Conservation (phyloP, 306 rosid genomes). For the Quercus agrifolia region DNA sequence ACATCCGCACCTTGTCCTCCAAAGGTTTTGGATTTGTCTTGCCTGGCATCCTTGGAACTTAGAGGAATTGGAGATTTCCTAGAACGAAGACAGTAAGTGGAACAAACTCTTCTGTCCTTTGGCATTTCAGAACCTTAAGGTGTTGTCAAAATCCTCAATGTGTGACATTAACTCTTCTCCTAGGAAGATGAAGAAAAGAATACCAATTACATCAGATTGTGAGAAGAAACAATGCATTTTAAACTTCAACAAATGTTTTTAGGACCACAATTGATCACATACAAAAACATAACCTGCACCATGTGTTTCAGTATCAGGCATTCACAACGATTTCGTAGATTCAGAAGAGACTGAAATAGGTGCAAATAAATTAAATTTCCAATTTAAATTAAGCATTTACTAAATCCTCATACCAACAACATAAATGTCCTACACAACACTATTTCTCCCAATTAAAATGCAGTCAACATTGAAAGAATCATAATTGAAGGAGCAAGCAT, state of each 20-base stretch:
- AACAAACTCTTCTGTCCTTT: conserved; percentile 17
- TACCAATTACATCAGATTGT: neutral
- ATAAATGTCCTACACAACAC: neutral
- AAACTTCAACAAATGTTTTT: neutral
- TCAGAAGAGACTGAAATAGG: neutral
- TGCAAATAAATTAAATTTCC: neutral
- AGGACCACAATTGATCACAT: neutral
- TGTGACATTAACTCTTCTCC: neutral
- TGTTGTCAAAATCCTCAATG: neutral
- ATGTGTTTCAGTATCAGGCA: neutral
- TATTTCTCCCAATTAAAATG: neutral
- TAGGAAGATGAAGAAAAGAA: neutral
- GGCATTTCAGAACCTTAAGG: neutral
- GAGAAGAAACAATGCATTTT: neutral
- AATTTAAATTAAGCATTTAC: neutral
- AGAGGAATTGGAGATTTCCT: neutral
- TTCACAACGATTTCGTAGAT: neutral
- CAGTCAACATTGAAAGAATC: neutral
- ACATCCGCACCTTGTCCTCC: neutral
- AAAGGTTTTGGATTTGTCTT: neutral
- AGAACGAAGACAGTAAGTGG: neutral
- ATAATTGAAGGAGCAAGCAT: neutral
- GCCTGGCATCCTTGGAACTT: neutral
- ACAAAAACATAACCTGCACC: neutral
- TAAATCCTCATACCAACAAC: neutral